Percentiles rank a stretch among this genome's conserved stretches.
These are phyloP conservation scores for Fusarium pseudonygamai DNA, from an alignment of 2,329 filamentous ascomycete genomes.

Conservation along the genomic window DNA sequence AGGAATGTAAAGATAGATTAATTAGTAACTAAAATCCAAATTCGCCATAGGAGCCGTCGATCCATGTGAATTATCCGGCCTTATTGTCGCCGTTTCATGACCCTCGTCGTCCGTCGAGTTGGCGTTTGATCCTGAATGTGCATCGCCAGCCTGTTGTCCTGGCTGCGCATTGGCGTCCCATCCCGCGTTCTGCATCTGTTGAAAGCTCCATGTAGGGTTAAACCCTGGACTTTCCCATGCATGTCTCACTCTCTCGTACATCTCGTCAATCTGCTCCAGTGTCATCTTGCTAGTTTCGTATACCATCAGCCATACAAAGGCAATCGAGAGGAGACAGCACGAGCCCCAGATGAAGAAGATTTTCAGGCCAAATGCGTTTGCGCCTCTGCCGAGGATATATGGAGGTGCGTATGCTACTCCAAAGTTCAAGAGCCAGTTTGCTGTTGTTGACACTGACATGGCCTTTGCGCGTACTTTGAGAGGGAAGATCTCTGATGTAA, in stretches of 20 bases:
- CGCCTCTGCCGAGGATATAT: constrained; percentile 74
- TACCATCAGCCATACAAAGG: constrained; percentile 79
- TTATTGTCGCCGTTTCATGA: neutral
- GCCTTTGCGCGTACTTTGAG: constrained; percentile 77
- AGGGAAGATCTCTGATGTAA: constrained; percentile 76
- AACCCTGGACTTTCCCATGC: constrained; percentile 77
- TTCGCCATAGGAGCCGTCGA: constrained; percentile 66
- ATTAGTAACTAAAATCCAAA: constrained; percentile 70
- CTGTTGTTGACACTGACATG: constrained; percentile 78
- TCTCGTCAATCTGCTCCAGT: constrained; percentile 81
- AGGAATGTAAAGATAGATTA: neutral
- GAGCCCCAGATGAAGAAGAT: constrained; percentile 86
- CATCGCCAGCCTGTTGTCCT: constrained; percentile 37
- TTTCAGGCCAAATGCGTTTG: constrained; percentile 74
- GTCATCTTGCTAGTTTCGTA: constrained; percentile 82
- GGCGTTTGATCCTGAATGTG: constrained; percentile 21
- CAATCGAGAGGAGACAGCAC: constrained; percentile 75
- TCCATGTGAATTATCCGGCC: constrained; percentile 53
- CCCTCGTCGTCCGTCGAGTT: constrained; percentile 15
- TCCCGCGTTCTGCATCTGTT: constrained; percentile 69
- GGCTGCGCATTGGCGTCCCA: constrained; percentile 64
- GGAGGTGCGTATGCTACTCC: constrained; percentile 87
- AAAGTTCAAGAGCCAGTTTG: constrained; percentile 84
- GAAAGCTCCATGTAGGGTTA: constrained; percentile 75
- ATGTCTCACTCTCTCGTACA: constrained; percentile 75